These are phyloP conservation scores for Leishmania amazonensis DNA, from an alignment of 208 protist genomes.

Conservation along the genomic window DNA sequence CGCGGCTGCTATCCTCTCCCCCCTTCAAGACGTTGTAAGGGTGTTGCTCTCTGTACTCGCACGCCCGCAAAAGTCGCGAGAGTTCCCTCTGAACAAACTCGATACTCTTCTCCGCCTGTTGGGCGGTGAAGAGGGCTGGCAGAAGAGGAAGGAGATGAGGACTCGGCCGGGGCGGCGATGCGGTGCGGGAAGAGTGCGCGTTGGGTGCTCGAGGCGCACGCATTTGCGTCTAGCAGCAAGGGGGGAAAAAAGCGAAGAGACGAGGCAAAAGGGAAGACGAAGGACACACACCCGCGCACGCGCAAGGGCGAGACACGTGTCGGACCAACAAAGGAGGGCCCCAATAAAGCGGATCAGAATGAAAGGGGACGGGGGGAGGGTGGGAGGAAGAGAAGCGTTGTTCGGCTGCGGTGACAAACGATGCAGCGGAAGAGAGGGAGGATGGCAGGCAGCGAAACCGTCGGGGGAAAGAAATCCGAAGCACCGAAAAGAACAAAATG, in stretches of 20 bases:
- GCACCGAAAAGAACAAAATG: no score
- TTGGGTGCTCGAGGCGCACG: neutral
- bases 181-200: neutral
- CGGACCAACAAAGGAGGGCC: neutral
- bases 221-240: neutral
- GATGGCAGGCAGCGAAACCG: neutral
- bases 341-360: neutral
- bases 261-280: constrained; percentile 17
- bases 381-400: neutral
- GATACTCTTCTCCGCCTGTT: constrained; percentile 28
- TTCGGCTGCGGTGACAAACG: neutral
- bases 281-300: neutral
- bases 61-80: constrained; percentile 36
- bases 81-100: constrained; percentile 44
- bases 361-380: neutral
- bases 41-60: constrained; percentile 46
- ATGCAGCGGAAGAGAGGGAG: neutral
- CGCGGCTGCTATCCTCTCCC: neutral
- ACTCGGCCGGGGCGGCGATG: neutral
- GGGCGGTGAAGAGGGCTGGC: constrained; percentile 4
- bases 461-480: neutral
- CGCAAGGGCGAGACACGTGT: neutral
- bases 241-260: neutral
- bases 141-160: neutral
- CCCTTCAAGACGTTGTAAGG: constrained; percentile 13